These are phyloP conservation scores for Erythrobasidium hasegawianum DNA, from an alignment of 1,284 basidiomycete species.

Conservation along the genomic window DNA sequence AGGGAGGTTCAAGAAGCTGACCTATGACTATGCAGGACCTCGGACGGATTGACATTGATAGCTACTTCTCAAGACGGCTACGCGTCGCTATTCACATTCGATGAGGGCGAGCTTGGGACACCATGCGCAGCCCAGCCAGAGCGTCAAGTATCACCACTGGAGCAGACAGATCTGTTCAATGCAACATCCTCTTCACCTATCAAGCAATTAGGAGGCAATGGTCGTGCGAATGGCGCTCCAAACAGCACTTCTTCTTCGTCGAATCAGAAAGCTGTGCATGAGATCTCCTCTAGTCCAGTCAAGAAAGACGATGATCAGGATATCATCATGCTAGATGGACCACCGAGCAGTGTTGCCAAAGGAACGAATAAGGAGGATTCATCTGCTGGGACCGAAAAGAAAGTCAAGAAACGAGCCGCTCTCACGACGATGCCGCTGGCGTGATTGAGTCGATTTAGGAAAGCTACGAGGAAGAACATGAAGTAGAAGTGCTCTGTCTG, in stretches of 20 bases:
- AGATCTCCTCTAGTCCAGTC: neutral
- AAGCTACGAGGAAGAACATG: too few relatives aligned
- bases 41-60: constrained; percentile 88
- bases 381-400: constrained; percentile 19
- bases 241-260: neutral
- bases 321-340: constrained; percentile 7
- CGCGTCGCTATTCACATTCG: constrained; percentile 79
- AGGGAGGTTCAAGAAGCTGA: constrained; percentile 1
- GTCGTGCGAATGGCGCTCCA: neutral
- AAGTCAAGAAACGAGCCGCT: constrained; percentile 32
- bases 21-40: constrained; percentile 62
- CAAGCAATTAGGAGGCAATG: neutral
- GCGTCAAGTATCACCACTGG: constrained; percentile 6
- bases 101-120: constrained; percentile 79
- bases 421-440: neutral
- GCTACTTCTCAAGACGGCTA: constrained; percentile 93
- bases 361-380: constrained; percentile 30
- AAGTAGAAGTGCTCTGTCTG: neutral
- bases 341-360: neutral
- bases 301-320: constrained; percentile 10
- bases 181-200: constrained; percentile 3
- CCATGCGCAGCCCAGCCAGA: constrained; percentile 43
- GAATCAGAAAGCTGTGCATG: constrained; percentile 1
- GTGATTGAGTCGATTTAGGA: too few relatives aligned
- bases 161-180: constrained; percentile 8